Base-by-base conservation (phyloP, 179 eudicot genomes). In the Amaranthus tricolor region DNA sequence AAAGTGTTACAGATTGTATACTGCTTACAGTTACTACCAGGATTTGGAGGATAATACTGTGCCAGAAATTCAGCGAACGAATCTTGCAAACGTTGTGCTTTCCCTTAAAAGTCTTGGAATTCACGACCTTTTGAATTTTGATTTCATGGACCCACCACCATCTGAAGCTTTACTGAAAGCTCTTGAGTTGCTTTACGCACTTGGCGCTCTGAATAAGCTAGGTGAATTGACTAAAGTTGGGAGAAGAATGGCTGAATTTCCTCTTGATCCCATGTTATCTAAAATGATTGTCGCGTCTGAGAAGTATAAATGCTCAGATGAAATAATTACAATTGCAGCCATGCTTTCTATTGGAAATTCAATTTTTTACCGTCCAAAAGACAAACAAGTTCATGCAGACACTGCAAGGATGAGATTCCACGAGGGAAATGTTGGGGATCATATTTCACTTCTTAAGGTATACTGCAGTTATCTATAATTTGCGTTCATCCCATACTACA, bases 131-230 rank as follows among this genome's bases (percentile, higher is more conserved):
- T 62, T 86, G 59, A 76, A 79, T 74, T 86, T 90, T 78, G 92
- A 90, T 78, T 88, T 90, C 61, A 88, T 90, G 90, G 94, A 90
- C 24, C 89, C 94, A 10, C 94, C 94, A 14, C 83, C 90, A 44
- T 77, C 84, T 57, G 94, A 89, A 74, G 85, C 87, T 19, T 54
- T 89, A 49, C 65, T 88, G 58, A 86, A 88, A 80, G 88, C 94
- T 62, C 75, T 88, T 62, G 87, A 88, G 71, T 43, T 87, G 64
- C 79, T 90, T 0, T 88, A 74, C 74, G 91, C 87, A 7, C 83
- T 90, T 44, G 83, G 92, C 62, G 96, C 92, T 68, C 75, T 88
- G 45, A 85, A 89, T 66, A 89, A 82, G 73, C 63, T 56, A 7
- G 94, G 94, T 40, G 87, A 90, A 43, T 71, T 90, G 80, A 90